Base-by-base conservation (phyloP, 768 basidiomycete genomes). In the Fomitopsis serialis region DNA sequence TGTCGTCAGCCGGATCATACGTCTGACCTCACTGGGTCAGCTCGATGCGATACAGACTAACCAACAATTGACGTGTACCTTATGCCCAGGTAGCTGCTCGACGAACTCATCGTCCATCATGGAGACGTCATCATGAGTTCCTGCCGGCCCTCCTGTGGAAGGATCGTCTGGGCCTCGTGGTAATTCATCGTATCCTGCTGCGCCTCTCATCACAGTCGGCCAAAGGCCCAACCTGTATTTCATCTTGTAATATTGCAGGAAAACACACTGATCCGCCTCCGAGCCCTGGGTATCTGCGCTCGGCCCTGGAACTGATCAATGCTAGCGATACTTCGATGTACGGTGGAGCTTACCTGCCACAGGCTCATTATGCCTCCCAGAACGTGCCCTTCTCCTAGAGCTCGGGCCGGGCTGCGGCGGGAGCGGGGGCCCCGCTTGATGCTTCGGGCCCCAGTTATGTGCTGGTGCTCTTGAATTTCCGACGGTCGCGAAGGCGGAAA, bases 241-340 rank as follows among this genome's bases (percentile, higher is more conserved):
- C 46, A 52, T 36, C 42, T 55, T 54, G 54, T 52, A 58, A 42
- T 58, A 58, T 27, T 45, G 46, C 15, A 58, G 11, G 44, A 58
- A 58, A 1, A 55, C 32, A 42, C 57, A 58, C 24, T 58, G 57
- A 32, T 57, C 42, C 22, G 19, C 24, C 45, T 23, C 24, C 42
- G 5, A 13, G 13, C 8, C 19, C 11, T 6, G 23, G 15, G 13
- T 15, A 7, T 22, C 7, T 21, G 43, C 43, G 23, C 9, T 23
- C 45, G 7, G 45, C 45, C 6, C 12, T 22, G 17, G 40, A 32
- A 11, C 29, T 5, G 11, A 32, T 32, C 29, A 32, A 32, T 32
- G 6, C 29, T 11, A 32, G 11, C 6, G 6, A 32, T 32, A 11
- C 6, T 11, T 32, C 29, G 11, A 11, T 32, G 29, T 32, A 11